phyloP scores from a whole-genome alignment of 2,329 filamentous ascomycete species.

The Monosporascus cannonballus region DNA sequence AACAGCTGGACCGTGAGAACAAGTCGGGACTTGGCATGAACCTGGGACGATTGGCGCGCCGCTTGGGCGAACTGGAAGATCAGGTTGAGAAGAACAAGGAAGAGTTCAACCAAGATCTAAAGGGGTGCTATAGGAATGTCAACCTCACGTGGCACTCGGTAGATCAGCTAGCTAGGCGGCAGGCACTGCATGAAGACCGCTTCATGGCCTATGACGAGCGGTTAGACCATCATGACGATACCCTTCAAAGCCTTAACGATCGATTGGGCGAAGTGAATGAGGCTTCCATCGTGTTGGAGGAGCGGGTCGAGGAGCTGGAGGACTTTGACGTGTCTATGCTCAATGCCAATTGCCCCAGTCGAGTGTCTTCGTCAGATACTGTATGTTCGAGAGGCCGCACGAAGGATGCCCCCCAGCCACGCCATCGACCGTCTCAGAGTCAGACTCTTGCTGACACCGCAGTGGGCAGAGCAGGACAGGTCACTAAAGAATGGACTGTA shows the following conservation, averaged over 20 bases:
- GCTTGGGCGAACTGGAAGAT: constrained; percentile 48
- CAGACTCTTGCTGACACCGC: constrained; percentile 16
- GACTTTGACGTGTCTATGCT: constrained; percentile 26
- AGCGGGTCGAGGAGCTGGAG: constrained; percentile 46
- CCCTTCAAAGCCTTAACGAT: constrained; percentile 39
- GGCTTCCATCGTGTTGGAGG: constrained; percentile 46
- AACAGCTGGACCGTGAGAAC: constrained; percentile 32
- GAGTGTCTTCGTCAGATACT: constrained; percentile 20
- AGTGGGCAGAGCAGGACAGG: constrained; percentile 25
- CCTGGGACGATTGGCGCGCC: constrained; percentile 28
- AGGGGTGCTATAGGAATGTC: constrained; percentile 49
- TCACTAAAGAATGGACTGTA: constrained; percentile 43
- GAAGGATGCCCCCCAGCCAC: background rate
- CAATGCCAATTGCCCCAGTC: constrained; percentile 21
- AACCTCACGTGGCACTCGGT: constrained; percentile 48
- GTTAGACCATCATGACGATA: constrained; percentile 32
- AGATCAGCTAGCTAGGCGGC: constrained; percentile 36
- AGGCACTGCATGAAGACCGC: constrained; percentile 30
- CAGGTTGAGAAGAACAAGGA: constrained; percentile 45
- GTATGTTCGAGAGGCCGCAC: constrained; percentile 15
- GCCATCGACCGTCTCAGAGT: constrained; percentile 2
- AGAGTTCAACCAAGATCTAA: constrained; percentile 47
- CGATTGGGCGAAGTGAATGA: constrained; percentile 45
- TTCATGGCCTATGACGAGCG: constrained; percentile 34
- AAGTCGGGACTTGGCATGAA: constrained; percentile 30